Evolutionary conservation across 306 rosid genomes (phyloP), one percentile per base, ranked within the genome.

Genomic region (Acacia melanoxylon): DNA sequence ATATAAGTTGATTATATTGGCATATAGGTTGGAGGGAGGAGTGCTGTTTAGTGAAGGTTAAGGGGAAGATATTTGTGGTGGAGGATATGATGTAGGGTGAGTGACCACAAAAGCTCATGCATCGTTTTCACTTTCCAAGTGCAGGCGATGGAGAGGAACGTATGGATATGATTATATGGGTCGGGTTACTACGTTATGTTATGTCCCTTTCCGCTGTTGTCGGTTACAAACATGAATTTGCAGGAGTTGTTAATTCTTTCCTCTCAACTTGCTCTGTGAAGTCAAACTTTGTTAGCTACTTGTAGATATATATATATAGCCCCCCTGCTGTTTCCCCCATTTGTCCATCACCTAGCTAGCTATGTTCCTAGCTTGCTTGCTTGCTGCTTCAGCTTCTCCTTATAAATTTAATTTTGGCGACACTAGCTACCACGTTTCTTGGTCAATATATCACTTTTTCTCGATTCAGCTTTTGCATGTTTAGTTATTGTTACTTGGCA

Each of bases 181-280:
- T 25, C 33, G 69, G 25, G 31, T 48, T 33, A 51, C 73, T 73
- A 80, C n/a, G 88, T 88, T 77, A 4, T 22, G 65, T 58, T 1
- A 8, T 59, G 87, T 83, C 90, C 73, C 80, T 85, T 83, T 88
- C 84, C 51, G 52, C 24, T 68, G 14, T 69, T 80, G 80, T 83
- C 68, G n/a, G 63, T 76, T 40, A 75, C 24, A 80, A 76, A 59
- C 56, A 75, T 44, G 71, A 22, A 69, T 71, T 40, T 76, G 80
- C 86, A 77, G 71, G 69, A 6, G 66, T 65, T 49, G 74, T 77
- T 85, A 49, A 62, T 77, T 48, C 82, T 74, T 29, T 40, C 75
- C 20, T 56, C 68, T 44, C 78, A 75, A 77, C 81, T 85, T 81
- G 83, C 83, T 59, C 46, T 27, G 51, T 72, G 25, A 66, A 82